Base-by-base conservation (phyloP, 352 stramenopile species). In the Pythium phragmitis region DNA sequence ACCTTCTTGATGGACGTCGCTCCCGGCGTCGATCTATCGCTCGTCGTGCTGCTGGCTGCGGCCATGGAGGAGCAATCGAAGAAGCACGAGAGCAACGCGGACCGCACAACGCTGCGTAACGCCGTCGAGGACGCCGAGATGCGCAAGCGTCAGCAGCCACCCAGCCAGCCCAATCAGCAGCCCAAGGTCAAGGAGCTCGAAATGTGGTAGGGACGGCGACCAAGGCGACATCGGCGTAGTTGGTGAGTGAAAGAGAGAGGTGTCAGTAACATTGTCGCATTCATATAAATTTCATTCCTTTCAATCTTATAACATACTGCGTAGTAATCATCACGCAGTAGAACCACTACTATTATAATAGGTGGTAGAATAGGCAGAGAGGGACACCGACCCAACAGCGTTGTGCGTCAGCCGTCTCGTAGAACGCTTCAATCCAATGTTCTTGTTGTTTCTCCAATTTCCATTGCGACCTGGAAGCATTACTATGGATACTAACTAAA, bases 21-120 rank as follows among this genome's bases (percentile, higher is more conserved):
- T 7, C 34, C 59, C 1, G 60, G 60, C 16, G 60, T 68, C 7
- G 66, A 72, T 28, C 4, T 57, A 23, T 33, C 56, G 23, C 43
- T 70, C 4, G 47, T 66, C 5, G 49, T 70, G 56, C 21, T 71
- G n/a, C 19, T 67, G 7, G 41, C 42, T 11, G 57, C 36, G n/a
- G 58, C 64, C 19, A 46, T 71, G 42, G 64, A 67, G 13, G 64
- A 71, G 53, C 52, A 67, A 45, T 59, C 4, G 12, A 63, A 61
- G 36, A 67, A 67, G 12, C 53, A 67, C 46, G 51, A 57, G 42
- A 48, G 1, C 3, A 17, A 34, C 2, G 6, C 48, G 13, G 49
- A 57, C 42, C 60, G 26, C n/a, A 7, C 12, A 17, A 30, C n/a
- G 5, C 7, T 62, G 16, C 21, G 33, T 13, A 8, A 54, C 7